Base-by-base conservation (phyloP, 306 rosid genomes). In the apple (Malus domestica) region DNA sequence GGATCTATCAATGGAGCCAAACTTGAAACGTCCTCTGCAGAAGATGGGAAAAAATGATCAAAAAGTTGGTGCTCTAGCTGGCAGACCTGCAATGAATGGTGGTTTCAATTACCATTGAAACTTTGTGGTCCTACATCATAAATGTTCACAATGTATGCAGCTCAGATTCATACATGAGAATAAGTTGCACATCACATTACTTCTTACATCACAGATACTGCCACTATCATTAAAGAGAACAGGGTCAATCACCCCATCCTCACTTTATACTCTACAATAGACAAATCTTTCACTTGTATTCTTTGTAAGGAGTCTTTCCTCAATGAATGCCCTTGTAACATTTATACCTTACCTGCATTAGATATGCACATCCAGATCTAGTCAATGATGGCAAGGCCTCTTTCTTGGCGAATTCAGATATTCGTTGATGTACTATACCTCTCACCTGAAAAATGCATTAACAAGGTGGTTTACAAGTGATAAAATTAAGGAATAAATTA, bases 351-450 rank as follows among this genome's bases (percentile, higher is more conserved):
- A 95, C 99, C 97, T 96, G 98, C 87, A 92, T 85, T 77, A 96
- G 92, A 85, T 96, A 92, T 60, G 97, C 97, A 86, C 99, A 96
- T 61, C 99, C 99, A 70, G 99, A 96, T 89, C 99, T 89, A 78
- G 98, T 88, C 88, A 96, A 81, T 22, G 97, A 92, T 72, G 99
- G 96, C 88, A 96, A 87, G 52, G 93, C 85, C 86, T 96, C 99
- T 74, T 92, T 96, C 97, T 96, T 96, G 80, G 97, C 74, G 59
- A 92, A 96, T 75, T 92, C 99, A 42, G 91, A 89, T 89, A 96
- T 90, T 55, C 99, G 87, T 79, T 88, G 93, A 74, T 96, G 90
- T 68, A 96, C 99, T 74, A 92, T 96, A 68, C 88, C 88, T 83
- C 86, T 90, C 73, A 96, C 86, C 99, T 96, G 71, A 73, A 89